phyloP scores from a whole-genome alignment of 202 grass and related monocot genomes.

The Hordeum pubiflorum region DNA sequence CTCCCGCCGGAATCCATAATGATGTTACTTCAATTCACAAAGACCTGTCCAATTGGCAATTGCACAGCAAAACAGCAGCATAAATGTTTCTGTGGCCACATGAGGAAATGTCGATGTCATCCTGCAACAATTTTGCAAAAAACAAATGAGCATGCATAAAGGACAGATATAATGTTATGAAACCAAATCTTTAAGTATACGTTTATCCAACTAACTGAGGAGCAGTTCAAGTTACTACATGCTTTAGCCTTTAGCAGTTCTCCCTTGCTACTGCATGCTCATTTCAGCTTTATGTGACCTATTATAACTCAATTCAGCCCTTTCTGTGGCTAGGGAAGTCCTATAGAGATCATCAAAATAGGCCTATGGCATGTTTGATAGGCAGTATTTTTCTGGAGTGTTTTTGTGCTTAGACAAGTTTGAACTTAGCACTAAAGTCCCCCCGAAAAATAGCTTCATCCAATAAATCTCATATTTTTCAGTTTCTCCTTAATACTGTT shows the following conservation, averaged over 20 bases:
- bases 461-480: not conserved
- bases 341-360: too few relatives aligned
- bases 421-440: not conserved
- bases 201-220: not conserved
- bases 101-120: not conserved
- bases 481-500: not conserved
- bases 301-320: too few relatives aligned
- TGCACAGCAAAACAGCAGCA: slow-evolving; percentile 1
- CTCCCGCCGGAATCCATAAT: slow-evolving; percentile 1
- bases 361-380: not conserved
- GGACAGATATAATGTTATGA: not conserved
- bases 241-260: not conserved
- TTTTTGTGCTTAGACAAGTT: not conserved
- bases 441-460: not conserved
- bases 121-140: not conserved
- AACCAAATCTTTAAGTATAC: not conserved
- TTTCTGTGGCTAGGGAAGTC: too few relatives aligned
- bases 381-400: not conserved
- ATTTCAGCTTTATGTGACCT: too few relatives aligned
- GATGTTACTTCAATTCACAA: slow-evolving; percentile 12
- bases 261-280: too few relatives aligned
- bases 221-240: not conserved
- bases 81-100: slow-evolving; percentile 2
- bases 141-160: not conserved
- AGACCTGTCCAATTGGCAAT: slow-evolving; percentile 11